Evolutionary conservation across 2,329 filamentous ascomycete genomes (phyloP).

Genomic region (Colletotrichum ledebouriae): DNA sequence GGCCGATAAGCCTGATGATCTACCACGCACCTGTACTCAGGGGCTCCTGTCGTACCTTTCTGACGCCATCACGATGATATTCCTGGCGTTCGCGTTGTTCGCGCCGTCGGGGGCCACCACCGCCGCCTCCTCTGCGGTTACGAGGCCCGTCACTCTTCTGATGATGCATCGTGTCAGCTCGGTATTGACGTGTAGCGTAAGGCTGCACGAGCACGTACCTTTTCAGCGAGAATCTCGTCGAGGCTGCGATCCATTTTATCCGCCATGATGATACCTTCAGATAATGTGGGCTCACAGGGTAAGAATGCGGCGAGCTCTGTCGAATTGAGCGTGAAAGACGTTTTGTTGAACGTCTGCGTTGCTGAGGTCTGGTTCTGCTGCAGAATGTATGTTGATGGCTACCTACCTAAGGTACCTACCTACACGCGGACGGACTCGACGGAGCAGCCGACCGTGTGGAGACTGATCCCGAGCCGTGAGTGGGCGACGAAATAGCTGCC

Average conservation of each 20-base stretch:
- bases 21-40: background rate
- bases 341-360: background rate
- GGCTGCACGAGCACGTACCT: conserved; percentile 53
- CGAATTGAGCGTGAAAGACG: background rate
- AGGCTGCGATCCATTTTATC: conserved; percentile 67
- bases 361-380: conserved; percentile 14
- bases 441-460: conserved; percentile 9
- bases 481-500: background rate
- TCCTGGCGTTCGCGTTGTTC: conserved; percentile 55
- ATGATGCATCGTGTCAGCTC: conserved; percentile 29
- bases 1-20: conserved; percentile 31
- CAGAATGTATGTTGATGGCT: conserved; percentile 27
- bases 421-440: background rate
- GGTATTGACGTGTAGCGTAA: conserved; percentile 28
- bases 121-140: conserved; percentile 48
- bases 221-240: conserved; percentile 69
- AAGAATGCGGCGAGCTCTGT: background rate
- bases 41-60: conserved; percentile 76
- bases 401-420: no score
- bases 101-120: conserved; percentile 45
- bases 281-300: background rate
- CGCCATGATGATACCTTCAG: conserved; percentile 47
- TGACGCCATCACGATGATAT: conserved; percentile 85
- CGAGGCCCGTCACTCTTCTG: conserved; percentile 51
- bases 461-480: background rate